Evolutionary conservation across 2,329 filamentous ascomycete species (phyloP), one percentile per base, ranked within the genome.

Genomic region (Akanthomyces uredinophilus): DNA sequence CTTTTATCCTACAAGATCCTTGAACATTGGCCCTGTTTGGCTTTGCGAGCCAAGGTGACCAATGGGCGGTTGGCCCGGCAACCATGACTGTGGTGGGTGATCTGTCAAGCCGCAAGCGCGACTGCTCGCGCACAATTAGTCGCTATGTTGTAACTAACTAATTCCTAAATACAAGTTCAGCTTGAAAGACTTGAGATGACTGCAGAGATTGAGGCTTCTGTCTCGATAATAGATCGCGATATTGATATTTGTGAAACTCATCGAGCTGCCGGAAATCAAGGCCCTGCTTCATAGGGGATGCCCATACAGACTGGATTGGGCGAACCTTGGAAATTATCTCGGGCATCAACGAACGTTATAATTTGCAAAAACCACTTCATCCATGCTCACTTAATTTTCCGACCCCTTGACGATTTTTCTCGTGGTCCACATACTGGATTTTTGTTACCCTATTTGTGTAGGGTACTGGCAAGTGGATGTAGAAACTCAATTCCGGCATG

Each of bases 61-160:
- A 35, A 27, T 29, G 27, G 8, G 8, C 18, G 16, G 69, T 71
- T 71, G 69, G 62, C 65, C 49, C 65, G 68, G 64, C 62, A 71
- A 71, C 69, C 16, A 20, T 1, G 22, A 20, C n/a, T 24, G 14
- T 20, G 22, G 39, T 27, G 14, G 20, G 39, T 27, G 14, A 16
- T 29, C 24, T 14, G 32, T 51, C 32, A 35, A 35, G 37, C 37
- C 10, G 32, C n/a, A 8, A 35, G 27, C 43, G 39, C 29, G 14
- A 46, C 13, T 8, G 32, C 2, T 39, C 37, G 37, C 13, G 32
- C 14, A 39, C 14, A 16, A 3, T 16, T 14, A n/a, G n/a, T n/a
- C n/a, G n/a, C n/a, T n/a, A 39, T 35, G 32, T 10, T 35, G 13
- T 8, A 35, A 35, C 2, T 35, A 35, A n/a, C n/a, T n/a, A 10